phyloP scores from a whole-genome alignment of 768 basidiomycete species.

The Phlegmacium glaucopus region DNA sequence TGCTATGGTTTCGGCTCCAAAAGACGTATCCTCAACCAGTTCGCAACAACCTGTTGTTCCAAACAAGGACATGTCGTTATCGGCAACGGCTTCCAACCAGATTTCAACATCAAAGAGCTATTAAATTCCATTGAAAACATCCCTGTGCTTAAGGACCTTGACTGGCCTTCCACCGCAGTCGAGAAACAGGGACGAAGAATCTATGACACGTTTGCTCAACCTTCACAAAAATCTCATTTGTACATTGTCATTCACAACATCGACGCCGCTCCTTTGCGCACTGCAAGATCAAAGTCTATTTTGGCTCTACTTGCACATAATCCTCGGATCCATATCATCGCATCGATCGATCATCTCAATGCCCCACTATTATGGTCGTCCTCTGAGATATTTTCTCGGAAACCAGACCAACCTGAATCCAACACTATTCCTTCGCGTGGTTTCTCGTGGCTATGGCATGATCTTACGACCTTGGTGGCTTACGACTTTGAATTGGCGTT shows the following conservation, averaged over 20 bases:
- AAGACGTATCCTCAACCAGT: constrained; percentile 66
- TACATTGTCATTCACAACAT: constrained; percentile 89
- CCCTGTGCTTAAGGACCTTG: constrained; percentile 36
- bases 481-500: constrained; percentile 78
- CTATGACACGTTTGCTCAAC: constrained; percentile 53
- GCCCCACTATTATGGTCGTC: constrained; percentile 82
- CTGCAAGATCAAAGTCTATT: constrained; percentile 56
- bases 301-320: constrained; percentile 72
- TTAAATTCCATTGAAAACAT: constrained; percentile 56
- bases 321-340: constrained; percentile 75
- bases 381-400: constrained; percentile 57
- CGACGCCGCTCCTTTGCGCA: constrained; percentile 70
- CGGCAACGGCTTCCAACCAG: constrained; percentile 74
- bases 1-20: constrained; percentile 94
- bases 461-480: constrained; percentile 78
- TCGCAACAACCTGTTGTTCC: constrained; percentile 56
- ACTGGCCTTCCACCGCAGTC: constrained; percentile 34
- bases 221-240: constrained; percentile 42
- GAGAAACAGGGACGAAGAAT: constrained; percentile 68
- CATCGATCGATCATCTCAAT: constrained; percentile 86
- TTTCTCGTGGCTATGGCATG: constrained; percentile 84
- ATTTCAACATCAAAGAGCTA: constrained; percentile 65
- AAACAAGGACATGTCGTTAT: constrained; percentile 70
- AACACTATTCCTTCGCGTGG: constrained; percentile 37
- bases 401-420: constrained; percentile 25